A percentile compares a stretch with the other conserved stretches of the same genome.
Conservation (phyloP, 73 alveolate species). For the Halteria grandinella region DNA sequence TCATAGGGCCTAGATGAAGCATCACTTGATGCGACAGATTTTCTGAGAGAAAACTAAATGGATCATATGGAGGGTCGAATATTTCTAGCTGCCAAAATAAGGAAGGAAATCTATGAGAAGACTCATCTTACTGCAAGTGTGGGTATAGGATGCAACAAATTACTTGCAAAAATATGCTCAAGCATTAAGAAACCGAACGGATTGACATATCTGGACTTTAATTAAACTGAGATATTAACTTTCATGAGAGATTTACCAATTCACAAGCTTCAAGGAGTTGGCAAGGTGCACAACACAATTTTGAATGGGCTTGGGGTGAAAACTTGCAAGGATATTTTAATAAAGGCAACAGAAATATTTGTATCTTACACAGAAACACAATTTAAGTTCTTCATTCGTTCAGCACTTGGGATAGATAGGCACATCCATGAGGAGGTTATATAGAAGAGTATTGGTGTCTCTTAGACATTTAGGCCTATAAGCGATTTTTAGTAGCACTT, state of each 20-base stretch:
- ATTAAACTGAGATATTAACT: slow-evolving; percentile 30
- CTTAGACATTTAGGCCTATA: slow-evolving; percentile 54
- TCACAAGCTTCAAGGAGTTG: slow-evolving; percentile 91
- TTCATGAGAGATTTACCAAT: slow-evolving; percentile 80
- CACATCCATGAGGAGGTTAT: slow-evolving; percentile 35
- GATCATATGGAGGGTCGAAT: slow-evolving; percentile 71
- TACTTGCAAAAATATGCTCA: slow-evolving; percentile 74
- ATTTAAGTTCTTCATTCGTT: slow-evolving; percentile 64
- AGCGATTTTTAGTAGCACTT: not conserved
- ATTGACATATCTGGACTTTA: slow-evolving; percentile 50
- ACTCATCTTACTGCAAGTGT: slow-evolving; percentile 76
- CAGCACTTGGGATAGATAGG: slow-evolving; percentile 53
- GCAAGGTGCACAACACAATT: slow-evolving; percentile 77
- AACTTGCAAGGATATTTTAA: slow-evolving; percentile 68
- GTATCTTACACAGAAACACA: slow-evolving; percentile 66
- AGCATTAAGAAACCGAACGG: slow-evolving; percentile 81
- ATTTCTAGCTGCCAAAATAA: slow-evolving; percentile 68
- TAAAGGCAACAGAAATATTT: slow-evolving; percentile 65
- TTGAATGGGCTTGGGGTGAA: slow-evolving; percentile 71
- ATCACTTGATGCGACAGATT: slow-evolving; percentile 76
- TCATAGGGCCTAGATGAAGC: slow-evolving; percentile 86
- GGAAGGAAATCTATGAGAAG: slow-evolving; percentile 66
- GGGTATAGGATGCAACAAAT: slow-evolving; percentile 86
- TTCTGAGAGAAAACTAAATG: slow-evolving; percentile 60
- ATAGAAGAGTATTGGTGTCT: slow-evolving; percentile 39